Conservation (phyloP, 768 basidiomycete genomes). For the Termitomyces eurrhizus region DNA sequence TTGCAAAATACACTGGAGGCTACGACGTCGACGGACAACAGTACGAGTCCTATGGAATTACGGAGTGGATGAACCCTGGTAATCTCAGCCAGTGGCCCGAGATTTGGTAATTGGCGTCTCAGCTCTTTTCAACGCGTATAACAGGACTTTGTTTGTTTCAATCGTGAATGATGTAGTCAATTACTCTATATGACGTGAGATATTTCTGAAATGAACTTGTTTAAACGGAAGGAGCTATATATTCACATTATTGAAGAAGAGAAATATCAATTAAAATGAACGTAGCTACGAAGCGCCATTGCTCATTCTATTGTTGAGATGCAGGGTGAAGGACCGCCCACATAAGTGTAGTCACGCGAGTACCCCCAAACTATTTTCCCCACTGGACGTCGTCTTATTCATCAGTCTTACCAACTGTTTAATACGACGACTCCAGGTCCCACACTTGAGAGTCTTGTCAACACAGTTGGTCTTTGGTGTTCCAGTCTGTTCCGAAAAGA, state of each 20-base stretch:
- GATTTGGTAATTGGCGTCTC: constrained; percentile 30
- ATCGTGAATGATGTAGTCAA: neutral
- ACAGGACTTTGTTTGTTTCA: neutral
- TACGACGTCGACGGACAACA: constrained; percentile 3
- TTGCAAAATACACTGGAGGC: constrained; percentile 12
- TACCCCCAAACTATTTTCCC: too few relatives aligned
- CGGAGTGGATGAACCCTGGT: constrained; percentile 16
- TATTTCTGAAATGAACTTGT: neutral
- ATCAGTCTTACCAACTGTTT: too few relatives aligned
- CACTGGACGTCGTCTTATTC: too few relatives aligned
- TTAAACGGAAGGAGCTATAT: too few relatives aligned
- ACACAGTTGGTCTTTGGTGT: too few relatives aligned
- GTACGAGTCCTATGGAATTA: constrained; percentile 10
- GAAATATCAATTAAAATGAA: neutral
- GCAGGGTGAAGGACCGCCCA: too few relatives aligned
- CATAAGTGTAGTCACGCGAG: too few relatives aligned
- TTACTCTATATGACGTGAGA: neutral
- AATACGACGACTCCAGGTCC: too few relatives aligned
- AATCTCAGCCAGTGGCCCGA: constrained; percentile 9
- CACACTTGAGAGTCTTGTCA: too few relatives aligned
- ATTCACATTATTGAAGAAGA: neutral
- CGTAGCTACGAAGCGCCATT: neutral
- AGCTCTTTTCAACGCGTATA: neutral
- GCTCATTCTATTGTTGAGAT: too few relatives aligned
- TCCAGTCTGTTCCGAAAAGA: too few relatives aligned